A percentile compares a stretch with the other conserved stretches of the same genome.
phyloP scores from a whole-genome alignment of 805 yeast species.

The Candida coquimbonensis region DNA sequence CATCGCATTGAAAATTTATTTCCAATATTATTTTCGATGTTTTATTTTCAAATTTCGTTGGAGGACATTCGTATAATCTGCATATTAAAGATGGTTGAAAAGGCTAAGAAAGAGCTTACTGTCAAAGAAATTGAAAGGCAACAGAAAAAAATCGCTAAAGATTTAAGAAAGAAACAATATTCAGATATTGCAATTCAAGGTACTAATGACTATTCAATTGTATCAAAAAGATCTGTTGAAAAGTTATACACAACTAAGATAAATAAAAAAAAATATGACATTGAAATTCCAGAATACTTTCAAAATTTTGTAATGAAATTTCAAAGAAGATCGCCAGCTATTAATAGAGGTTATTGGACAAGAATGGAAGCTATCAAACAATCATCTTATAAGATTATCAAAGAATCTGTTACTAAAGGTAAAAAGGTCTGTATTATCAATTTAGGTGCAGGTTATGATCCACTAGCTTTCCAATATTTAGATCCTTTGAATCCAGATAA shows the following conservation, averaged over 20 bases:
- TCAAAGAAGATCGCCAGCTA: conserved; percentile 69
- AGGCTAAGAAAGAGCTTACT: background rate
- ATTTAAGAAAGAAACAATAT: conserved; percentile 38
- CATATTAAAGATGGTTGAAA: background rate
- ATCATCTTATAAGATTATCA: conserved; percentile 41
- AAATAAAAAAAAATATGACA: conserved; percentile 10
- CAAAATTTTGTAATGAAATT: conserved; percentile 59
- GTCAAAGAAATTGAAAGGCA: conserved; percentile 11
- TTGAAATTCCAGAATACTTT: conserved; percentile 40
- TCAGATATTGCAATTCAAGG: conserved; percentile 73
- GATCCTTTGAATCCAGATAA: conserved; percentile 27
- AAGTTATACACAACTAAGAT: conserved; percentile 37
- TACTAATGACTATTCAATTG: conserved; percentile 77
- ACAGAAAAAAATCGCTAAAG: conserved; percentile 31
- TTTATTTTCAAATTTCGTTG: background rate
- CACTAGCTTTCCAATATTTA: conserved; percentile 47
- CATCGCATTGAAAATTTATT: conserved; percentile 2
- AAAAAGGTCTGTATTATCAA: conserved; percentile 44
- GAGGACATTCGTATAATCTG: no score
- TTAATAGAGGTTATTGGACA: conserved; percentile 79
- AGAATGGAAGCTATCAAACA: conserved; percentile 64
- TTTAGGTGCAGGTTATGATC: conserved; percentile 76
- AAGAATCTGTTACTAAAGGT: conserved; percentile 17
- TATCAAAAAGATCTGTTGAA: conserved; percentile 77
- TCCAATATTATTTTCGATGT: background rate